Conservation (phyloP, 2,329 filamentous ascomycete species). For the Neonectria ditissima region DNA sequence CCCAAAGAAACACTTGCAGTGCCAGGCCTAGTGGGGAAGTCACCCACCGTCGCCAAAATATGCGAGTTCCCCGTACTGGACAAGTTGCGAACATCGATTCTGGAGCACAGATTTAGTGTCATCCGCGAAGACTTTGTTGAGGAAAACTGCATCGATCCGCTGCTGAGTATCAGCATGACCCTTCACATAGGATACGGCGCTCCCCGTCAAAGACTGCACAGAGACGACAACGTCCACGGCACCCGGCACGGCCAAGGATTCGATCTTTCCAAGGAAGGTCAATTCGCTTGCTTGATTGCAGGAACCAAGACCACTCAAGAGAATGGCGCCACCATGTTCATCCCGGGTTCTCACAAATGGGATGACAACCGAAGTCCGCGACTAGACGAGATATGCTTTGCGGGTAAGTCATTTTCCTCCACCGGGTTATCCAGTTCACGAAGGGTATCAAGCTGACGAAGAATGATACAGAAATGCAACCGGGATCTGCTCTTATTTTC, state of each 20-base stretch:
- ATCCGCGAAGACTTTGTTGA: constrained; percentile 4
- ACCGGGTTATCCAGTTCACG: accelerated
- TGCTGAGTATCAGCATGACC: constrained; percentile 6
- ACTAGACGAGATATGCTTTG: background rate
- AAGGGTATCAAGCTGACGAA: background rate
- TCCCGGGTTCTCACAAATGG: constrained; percentile 3
- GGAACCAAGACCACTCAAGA: background rate
- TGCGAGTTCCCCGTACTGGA: background rate
- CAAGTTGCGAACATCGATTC: background rate
- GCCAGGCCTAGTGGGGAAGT: background rate
- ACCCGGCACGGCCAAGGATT: background rate
- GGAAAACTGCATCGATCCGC: background rate
- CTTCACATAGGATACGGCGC: background rate
- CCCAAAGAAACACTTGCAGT: background rate
- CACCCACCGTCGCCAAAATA: background rate
- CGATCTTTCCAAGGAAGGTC: background rate
- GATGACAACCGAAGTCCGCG: background rate
- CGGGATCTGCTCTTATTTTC: constrained; percentile 4
- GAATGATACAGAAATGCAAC: background rate
- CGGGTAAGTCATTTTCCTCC: background rate
- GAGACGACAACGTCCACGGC: constrained; percentile 1
- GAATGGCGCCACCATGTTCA: background rate
- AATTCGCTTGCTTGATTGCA: background rate
- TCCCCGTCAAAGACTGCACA: background rate
- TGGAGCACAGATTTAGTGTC: background rate